Base-by-base conservation (phyloP, 2,329 filamentous ascomycete species). In the Hymenoscyphus repandus region DNA sequence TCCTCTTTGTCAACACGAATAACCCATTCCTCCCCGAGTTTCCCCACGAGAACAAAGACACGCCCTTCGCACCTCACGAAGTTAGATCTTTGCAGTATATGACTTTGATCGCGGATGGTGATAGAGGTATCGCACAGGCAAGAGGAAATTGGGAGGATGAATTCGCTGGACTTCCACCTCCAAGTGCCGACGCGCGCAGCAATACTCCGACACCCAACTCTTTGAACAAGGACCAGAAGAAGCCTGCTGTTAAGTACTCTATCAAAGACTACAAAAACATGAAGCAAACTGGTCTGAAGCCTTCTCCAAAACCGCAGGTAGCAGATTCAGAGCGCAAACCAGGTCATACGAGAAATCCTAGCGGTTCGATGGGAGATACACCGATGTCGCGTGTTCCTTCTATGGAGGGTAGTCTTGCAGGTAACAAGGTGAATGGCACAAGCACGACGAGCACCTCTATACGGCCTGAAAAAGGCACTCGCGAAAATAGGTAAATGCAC, bases 221-320 rank as follows among this genome's bases (percentile, higher is more conserved):
- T 42, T 20, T 49, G 10, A 53, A 55, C 33, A 52, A 41, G 45
- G 60, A 61, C 27, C 17, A 52, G 7, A 64, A 61, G 47, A 61
- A 60, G 36, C 55, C 62, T 5, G 45, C 55, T 6, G 57, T 58
- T 32, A 68, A 64, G 55, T 58, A 67, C 34, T 62, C 61, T 6
- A 51, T 66, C 15, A 58, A 59, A 15, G 65, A 67, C 44, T 68
- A 67, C 47, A 63, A 62, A 54, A 63, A 58, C 44, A 47, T 61
- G 51, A 64, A 62, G 53, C 51, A 60, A 31, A 61, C 55, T 18
- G 64, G 61, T 12, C 49, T 60, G 33, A 64, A 61, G 43, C 56
- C 61, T 17, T 49, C 53, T 22, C 55, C 60, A 18, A 55, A 42
- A 42, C 51, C 58, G 17, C 45, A 34, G 13, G 42, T 47, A 17